Evolutionary conservation across 257 asterid species (phyloP).

Genomic region (Leonotis leonurus): DNA sequence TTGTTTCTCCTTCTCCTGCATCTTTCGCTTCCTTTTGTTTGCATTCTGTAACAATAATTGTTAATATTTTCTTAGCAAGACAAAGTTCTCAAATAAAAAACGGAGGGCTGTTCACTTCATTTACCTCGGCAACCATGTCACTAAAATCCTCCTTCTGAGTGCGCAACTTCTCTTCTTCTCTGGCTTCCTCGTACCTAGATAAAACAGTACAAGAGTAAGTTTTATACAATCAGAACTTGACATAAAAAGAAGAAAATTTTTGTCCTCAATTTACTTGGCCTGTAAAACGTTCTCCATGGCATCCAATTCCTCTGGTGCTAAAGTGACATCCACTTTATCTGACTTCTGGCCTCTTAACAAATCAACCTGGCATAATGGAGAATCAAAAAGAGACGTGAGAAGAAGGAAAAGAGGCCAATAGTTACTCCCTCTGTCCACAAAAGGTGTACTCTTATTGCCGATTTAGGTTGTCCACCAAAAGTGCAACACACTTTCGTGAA

Average conservation of each 20-base stretch:
- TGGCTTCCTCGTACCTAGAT: slow-evolving; percentile 83
- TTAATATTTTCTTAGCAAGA: not conserved
- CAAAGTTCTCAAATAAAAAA: not conserved
- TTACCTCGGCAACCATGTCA: slow-evolving; percentile 98
- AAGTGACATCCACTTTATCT: slow-evolving; percentile 81
- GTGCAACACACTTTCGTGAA: too few species aligned
- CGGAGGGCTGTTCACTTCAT: not conserved
- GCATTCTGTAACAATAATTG: slow-evolving; percentile 48
- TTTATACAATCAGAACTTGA: not conserved
- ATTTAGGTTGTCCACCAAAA: too few species aligned
- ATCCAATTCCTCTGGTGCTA: slow-evolving; percentile 91
- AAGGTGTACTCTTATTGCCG: too few species aligned
- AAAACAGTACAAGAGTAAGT: not conserved
- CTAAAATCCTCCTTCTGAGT: slow-evolving; percentile 92
- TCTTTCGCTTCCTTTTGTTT: slow-evolving; percentile 84
- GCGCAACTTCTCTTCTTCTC: slow-evolving; percentile 89
- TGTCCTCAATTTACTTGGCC: slow-evolving; percentile 51
- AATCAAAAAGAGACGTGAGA: not conserved
- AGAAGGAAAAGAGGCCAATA: not conserved
- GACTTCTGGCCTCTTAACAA: slow-evolving; percentile 86
- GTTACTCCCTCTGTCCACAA: too few species aligned
- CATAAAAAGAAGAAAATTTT: too few species aligned
- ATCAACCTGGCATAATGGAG: slow-evolving; percentile 53
- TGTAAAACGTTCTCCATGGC: slow-evolving; percentile 86
- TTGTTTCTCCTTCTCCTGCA: slow-evolving; percentile 84